These are phyloP conservation scores for Bassia scoparia DNA, from an alignment of 148 eudicot species.

Conservation along the genomic window DNA sequence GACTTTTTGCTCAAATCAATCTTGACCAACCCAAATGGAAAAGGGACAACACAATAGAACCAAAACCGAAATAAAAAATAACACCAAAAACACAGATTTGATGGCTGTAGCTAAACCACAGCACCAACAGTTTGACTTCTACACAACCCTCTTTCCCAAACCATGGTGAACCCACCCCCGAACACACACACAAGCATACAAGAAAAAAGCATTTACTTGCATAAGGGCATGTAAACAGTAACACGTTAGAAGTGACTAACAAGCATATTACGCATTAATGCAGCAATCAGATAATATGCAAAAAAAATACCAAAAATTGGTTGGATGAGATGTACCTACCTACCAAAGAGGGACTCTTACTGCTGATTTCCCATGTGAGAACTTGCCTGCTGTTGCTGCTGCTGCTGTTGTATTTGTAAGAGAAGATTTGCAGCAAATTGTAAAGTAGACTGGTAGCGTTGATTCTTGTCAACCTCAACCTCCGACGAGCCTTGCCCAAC, in stretches of 20 bases:
- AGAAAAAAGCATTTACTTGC: neutral
- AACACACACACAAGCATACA: neutral
- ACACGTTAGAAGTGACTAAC: neutral
- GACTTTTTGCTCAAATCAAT: neutral
- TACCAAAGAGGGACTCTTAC: slow-evolving; percentile 19
- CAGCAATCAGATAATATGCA: neutral
- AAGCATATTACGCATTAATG: neutral
- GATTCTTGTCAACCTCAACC: slow-evolving; percentile 72
- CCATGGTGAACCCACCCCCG: neutral
- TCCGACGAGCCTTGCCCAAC: slow-evolving; percentile 45
- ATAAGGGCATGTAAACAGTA: neutral
- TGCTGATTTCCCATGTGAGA: slow-evolving; percentile 57
- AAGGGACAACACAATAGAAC: too few species aligned
- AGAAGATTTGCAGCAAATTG: slow-evolving; percentile 91
- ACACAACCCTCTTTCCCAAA: neutral
- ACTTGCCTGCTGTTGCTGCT: slow-evolving; percentile 40
- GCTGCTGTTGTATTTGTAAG: slow-evolving; percentile 67
- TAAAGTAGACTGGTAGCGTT: slow-evolving; percentile 77
- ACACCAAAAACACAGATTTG: neutral
- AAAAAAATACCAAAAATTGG: slow-evolving; percentile 7
- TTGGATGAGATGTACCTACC: slow-evolving; percentile 39
- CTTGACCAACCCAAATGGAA: neutral
- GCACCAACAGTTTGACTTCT: neutral
- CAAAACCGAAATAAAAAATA: too few species aligned
- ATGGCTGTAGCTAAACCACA: neutral